Evolutionary conservation across 306 rosid genomes (phyloP).

Genomic region (Pterocarpus santalinus): DNA sequence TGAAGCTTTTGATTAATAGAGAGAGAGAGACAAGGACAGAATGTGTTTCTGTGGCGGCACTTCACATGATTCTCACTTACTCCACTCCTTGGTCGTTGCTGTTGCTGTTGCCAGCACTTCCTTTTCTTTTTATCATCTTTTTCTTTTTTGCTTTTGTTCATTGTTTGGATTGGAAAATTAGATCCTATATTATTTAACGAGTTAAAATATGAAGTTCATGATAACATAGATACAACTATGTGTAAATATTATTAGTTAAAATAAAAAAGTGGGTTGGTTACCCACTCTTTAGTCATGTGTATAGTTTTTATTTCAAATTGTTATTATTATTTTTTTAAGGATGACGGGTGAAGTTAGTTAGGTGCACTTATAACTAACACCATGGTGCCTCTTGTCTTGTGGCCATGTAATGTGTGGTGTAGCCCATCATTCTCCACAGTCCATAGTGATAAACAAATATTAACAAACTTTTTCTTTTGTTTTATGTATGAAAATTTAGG

Average conservation of each 20-base stretch:
- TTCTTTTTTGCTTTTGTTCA: slow-evolving; percentile 27
- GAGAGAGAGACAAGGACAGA: slow-evolving; percentile 50
- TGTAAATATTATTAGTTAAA: background rate
- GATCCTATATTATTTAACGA: background rate
- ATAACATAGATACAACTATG: background rate
- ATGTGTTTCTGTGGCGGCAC: slow-evolving; percentile 26
- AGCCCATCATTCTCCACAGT: slow-evolving; percentile 1
- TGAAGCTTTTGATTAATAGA: background rate
- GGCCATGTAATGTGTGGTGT: slow-evolving; percentile 24
- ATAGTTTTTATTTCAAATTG: background rate
- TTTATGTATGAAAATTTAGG: too few species aligned
- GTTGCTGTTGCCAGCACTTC: slow-evolving; percentile 22
- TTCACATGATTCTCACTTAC: slow-evolving; percentile 82
- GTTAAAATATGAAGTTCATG: background rate
- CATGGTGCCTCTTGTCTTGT: background rate
- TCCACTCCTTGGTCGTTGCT: slow-evolving; percentile 7
- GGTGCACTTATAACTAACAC: slow-evolving; percentile 28
- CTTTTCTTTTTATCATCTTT: slow-evolving; percentile 50
- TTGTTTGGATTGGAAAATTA: background rate
- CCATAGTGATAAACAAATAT: background rate
- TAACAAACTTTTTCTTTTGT: background rate
- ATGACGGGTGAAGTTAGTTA: slow-evolving; percentile 21
- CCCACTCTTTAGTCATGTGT: slow-evolving; percentile 37
- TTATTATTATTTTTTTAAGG: background rate
- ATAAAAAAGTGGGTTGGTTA: slow-evolving; percentile 13